Percentiles rank a stretch among this genome's conserved stretches.
Evolutionary conservation across 805 yeast genomes (phyloP).

Genomic region (Suhomyces sp.): DNA sequence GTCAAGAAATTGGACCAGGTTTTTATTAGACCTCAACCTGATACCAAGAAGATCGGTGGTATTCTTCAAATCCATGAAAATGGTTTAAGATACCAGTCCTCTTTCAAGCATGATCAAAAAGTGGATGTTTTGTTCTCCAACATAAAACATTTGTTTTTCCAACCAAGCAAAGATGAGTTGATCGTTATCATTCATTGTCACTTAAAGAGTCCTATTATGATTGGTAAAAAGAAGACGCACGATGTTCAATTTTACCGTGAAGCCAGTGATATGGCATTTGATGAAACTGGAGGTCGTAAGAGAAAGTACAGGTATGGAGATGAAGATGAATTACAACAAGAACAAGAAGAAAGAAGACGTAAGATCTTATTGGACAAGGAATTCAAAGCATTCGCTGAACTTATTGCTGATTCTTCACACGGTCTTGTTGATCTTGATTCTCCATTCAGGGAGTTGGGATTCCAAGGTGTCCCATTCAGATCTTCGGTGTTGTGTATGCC

Average conservation of each 20-base stretch:
- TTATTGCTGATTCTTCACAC: conserved; percentile 82
- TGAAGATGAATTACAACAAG: conserved; percentile 97
- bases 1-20: conserved; percentile 86
- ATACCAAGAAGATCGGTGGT: conserved; percentile 94
- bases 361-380: conserved; percentile 89
- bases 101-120: conserved; percentile 78
- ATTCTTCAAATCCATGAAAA: conserved; percentile 88
- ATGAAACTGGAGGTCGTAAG: conserved; percentile 94
- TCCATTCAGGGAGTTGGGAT: conserved; percentile 94
- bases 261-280: conserved; percentile 93
- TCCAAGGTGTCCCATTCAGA: conserved; percentile 95
- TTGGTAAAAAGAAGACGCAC: conserved; percentile 92
- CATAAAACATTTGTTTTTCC: conserved; percentile 91
- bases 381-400: conserved; percentile 84
- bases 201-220: conserved; percentile 87
- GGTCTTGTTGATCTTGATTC: conserved; percentile 86
- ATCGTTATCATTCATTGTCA: conserved; percentile 91
- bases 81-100: conserved; percentile 91
- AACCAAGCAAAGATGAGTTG: conserved; percentile 93
- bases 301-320: conserved; percentile 90
- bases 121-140: conserved; percentile 88
- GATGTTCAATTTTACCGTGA: conserved; percentile 97
- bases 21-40: conserved; percentile 93
- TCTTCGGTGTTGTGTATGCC: conserved; percentile 95
- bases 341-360: conserved; percentile 95